phyloP scores from a whole-genome alignment of 345 rosid species.

The Trapa incisa region DNA sequence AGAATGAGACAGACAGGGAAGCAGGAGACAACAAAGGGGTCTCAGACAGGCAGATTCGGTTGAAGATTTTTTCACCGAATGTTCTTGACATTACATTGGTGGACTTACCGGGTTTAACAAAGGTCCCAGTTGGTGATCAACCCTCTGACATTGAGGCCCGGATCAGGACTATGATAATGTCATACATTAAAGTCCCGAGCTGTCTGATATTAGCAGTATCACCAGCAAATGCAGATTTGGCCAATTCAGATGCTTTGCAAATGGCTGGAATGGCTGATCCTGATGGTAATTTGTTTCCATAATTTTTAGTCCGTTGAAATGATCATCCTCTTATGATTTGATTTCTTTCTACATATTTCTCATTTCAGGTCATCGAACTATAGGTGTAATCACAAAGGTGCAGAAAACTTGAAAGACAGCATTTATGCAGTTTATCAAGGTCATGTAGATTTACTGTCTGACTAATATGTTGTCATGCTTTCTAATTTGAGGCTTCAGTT shows the following conservation, averaged over 20 bases:
- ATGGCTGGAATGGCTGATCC: slow-evolving; percentile 92
- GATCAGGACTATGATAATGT: slow-evolving; percentile 91
- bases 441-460: not conserved
- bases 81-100: slow-evolving; percentile 90
- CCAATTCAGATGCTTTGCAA: slow-evolving; percentile 93
- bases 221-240: slow-evolving; percentile 85
- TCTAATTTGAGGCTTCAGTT: slow-evolving; percentile 35
- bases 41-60: slow-evolving; percentile 74
- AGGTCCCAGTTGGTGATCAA: slow-evolving; percentile 96
- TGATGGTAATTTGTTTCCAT: slow-evolving; percentile 37
- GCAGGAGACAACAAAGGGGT: slow-evolving; percentile 92
- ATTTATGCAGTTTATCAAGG: not conserved
- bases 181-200: slow-evolving; percentile 73
- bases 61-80: slow-evolving; percentile 84
- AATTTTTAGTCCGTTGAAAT: not conserved
- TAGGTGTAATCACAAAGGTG: slow-evolving; percentile 91
- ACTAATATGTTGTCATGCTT: not conserved
- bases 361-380: slow-evolving; percentile 64
- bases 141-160: slow-evolving; percentile 90
- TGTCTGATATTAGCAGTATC: slow-evolving; percentile 87
- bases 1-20: slow-evolving; percentile 82
- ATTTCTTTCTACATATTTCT: slow-evolving; percentile 9
- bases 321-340: not conserved
- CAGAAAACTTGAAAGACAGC: not conserved
- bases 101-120: slow-evolving; percentile 92